A percentile compares a stretch with the other conserved stretches of the same genome.
These are phyloP conservation scores for Aspergillus incahuasiensis DNA, from an alignment of 495 filamentous ascomycete species.

Conservation along the genomic window DNA sequence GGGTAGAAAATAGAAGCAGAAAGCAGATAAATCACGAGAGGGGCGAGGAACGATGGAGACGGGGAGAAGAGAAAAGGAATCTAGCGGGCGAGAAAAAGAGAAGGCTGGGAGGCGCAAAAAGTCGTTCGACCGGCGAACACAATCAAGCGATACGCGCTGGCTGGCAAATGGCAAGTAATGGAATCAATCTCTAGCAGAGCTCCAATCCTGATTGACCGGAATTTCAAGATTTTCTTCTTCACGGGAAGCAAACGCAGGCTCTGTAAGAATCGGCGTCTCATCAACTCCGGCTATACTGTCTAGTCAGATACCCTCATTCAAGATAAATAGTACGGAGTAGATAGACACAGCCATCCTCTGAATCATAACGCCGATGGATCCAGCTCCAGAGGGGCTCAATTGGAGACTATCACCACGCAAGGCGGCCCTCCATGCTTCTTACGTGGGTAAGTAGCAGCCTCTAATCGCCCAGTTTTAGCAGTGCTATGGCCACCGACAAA, in stretches of 20 bases:
- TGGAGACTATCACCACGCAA: conserved; percentile 11
- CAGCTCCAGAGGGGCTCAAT: not conserved
- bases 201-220: conserved; percentile 6
- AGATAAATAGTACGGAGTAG: not conserved
- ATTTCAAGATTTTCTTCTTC: not conserved
- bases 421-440: conserved; percentile 10
- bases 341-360: not conserved
- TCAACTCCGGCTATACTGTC: not conserved
- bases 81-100: conserved; percentile 14
- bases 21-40: not conserved
- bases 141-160: conserved; percentile 6
- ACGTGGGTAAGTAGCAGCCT: conserved; percentile 8
- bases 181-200: conserved; percentile 4
- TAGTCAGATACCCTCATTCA: not conserved
- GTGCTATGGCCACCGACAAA: not conserved
- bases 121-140: conserved; percentile 11
- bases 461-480: not conserved
- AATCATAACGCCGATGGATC: not conserved
- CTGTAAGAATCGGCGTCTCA: conserved; percentile 7
- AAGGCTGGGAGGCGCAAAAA: conserved; percentile 17
- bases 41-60: conserved; percentile 6
- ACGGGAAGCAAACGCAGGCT: conserved; percentile 6
- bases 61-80: conserved; percentile 11
- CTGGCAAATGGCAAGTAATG: not conserved
- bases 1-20: conserved; percentile 2